These are phyloP conservation scores for Fonsecaea nubica DNA, from an alignment of 2,329 filamentous ascomycete genomes.

Conservation along the genomic window DNA sequence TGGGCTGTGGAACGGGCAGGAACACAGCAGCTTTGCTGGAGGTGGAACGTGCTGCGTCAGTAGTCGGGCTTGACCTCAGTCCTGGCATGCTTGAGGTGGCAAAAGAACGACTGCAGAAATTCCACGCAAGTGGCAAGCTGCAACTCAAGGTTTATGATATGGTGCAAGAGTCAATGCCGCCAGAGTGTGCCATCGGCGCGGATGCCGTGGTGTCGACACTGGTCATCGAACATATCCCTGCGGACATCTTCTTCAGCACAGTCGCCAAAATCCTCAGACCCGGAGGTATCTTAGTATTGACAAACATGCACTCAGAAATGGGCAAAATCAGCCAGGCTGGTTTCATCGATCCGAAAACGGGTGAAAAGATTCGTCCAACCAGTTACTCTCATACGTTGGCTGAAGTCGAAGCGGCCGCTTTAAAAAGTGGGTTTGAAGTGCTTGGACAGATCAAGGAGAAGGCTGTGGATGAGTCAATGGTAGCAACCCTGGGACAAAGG, in stretches of 20 bases:
- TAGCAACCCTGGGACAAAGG: slow-evolving; percentile 64
- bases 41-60: slow-evolving; percentile 40
- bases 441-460: slow-evolving; percentile 52
- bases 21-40: slow-evolving; percentile 60
- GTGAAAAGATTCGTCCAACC: slow-evolving; percentile 64
- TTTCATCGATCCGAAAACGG: slow-evolving; percentile 61
- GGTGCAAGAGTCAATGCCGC: slow-evolving; percentile 41
- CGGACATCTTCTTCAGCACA: slow-evolving; percentile 61
- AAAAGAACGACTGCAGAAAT: slow-evolving; percentile 30
- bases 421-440: slow-evolving; percentile 54
- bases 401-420: slow-evolving; percentile 61
- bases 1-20: slow-evolving; percentile 70
- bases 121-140: slow-evolving; percentile 24
- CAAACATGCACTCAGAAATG: slow-evolving; percentile 73
- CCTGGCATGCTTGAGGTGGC: slow-evolving; percentile 65
- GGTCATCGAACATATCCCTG: slow-evolving; percentile 68
- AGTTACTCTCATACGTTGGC: slow-evolving; percentile 64
- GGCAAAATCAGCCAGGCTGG: slow-evolving; percentile 62
- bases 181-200: slow-evolving; percentile 37
- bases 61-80: slow-evolving; percentile 64
- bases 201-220: slow-evolving; percentile 63
- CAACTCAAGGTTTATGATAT: slow-evolving; percentile 51
- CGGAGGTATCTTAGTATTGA: slow-evolving; percentile 63
- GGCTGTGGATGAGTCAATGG: slow-evolving; percentile 60
- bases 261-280: slow-evolving; percentile 53